Evolutionary conservation across 2,329 filamentous ascomycete species (phyloP).

Genomic region (Cladophialophora immunda): DNA sequence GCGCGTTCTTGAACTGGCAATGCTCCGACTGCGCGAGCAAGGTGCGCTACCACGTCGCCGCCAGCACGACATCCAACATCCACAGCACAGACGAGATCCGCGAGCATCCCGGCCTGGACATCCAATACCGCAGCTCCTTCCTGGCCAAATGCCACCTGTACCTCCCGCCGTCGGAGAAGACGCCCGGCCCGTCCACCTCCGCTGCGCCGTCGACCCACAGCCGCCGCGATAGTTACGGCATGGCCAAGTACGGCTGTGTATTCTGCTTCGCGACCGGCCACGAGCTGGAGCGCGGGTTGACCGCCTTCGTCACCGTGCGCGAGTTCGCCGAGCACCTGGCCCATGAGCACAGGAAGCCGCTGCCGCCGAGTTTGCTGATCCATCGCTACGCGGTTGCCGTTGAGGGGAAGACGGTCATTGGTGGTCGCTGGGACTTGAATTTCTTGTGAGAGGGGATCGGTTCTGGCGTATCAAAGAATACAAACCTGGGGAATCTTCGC

Average conservation of each 20-base stretch:
- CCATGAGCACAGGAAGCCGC: slow-evolving; percentile 25
- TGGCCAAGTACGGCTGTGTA: slow-evolving; percentile 38
- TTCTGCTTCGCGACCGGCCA: slow-evolving; percentile 39
- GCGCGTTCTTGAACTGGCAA: slow-evolving; percentile 40
- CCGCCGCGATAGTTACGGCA: slow-evolving; percentile 7
- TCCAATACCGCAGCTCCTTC: slow-evolving; percentile 39
- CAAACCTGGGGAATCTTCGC: neutral
- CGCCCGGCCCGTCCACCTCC: neutral
- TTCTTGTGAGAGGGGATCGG: slow-evolving; percentile 27
- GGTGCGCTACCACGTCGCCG: slow-evolving; percentile 39
- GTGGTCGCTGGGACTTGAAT: slow-evolving; percentile 40
- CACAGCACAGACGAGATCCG: slow-evolving; percentile 38
- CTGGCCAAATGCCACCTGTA: slow-evolving; percentile 39
- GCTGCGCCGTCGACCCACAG: neutral
- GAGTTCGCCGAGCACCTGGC: slow-evolving; percentile 38
- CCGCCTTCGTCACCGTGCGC: slow-evolving; percentile 30
- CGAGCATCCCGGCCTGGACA: slow-evolving; percentile 26
- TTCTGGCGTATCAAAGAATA: neutral
- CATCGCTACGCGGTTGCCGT: slow-evolving; percentile 38
- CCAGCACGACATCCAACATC: slow-evolving; percentile 36
- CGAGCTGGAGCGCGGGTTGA: slow-evolving; percentile 29
- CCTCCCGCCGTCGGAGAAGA: slow-evolving; percentile 28
- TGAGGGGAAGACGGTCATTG: slow-evolving; percentile 32
- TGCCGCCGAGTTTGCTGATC: slow-evolving; percentile 35
- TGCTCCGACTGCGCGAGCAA: slow-evolving; percentile 40